phyloP scores from a whole-genome alignment of 495 filamentous ascomycete genomes.

The Penicillium riverlandense region DNA sequence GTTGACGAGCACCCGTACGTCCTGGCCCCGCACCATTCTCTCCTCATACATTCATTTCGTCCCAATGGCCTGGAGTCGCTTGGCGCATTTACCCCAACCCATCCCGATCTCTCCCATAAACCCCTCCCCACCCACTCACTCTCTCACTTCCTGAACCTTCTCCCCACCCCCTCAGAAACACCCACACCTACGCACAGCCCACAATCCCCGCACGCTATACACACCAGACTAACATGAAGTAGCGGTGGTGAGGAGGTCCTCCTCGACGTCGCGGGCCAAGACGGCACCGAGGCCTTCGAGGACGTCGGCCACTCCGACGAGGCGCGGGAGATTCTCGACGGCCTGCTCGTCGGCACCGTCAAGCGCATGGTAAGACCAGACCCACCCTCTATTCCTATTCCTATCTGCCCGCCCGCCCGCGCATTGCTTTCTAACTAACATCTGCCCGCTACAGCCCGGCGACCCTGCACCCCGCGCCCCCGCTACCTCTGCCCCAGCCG shows the following conservation, averaged over 20 bases:
- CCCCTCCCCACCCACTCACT: too few relatives aligned
- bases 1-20: slow-evolving; percentile 99
- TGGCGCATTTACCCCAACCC: neutral
- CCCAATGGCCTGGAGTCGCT: neutral
- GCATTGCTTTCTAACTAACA: slow-evolving; percentile 1
- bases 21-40: neutral
- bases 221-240: neutral
- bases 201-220: neutral
- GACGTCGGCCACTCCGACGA: slow-evolving; percentile 99
- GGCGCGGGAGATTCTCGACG: slow-evolving; percentile 86
- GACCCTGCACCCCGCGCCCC: slow-evolving; percentile 73
- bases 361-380: slow-evolving; percentile 68
- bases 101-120: neutral
- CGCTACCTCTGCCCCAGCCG: slow-evolving; percentile 37
- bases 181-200: neutral
- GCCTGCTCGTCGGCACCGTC: slow-evolving; percentile 68
- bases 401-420: neutral
- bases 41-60: neutral
- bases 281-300: slow-evolving; percentile 97
- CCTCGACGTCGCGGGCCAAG: slow-evolving; percentile 91
- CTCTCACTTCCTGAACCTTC: too few relatives aligned
- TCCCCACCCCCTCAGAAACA: too few relatives aligned
- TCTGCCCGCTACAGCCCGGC: slow-evolving; percentile 53
- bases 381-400: slow-evolving; percentile 3
- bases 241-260: slow-evolving; percentile 98